A percentile compares a stretch with the other conserved stretches of the same genome.
Evolutionary conservation across 345 rosid genomes (phyloP).

Genomic region (Leavenworthia alabamica): DNA sequence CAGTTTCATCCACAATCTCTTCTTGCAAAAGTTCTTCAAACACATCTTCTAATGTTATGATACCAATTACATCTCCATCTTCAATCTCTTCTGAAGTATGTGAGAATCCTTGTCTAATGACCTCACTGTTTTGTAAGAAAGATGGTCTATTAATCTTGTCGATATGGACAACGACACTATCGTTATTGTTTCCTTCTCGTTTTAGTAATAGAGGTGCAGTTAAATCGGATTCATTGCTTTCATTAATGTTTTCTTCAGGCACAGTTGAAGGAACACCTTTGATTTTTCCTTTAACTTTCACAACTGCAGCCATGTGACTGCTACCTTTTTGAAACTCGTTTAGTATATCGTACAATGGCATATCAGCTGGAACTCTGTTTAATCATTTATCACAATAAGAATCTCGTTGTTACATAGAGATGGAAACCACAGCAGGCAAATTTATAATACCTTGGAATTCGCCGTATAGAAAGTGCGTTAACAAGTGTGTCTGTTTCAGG

Average conservation of each 20-base stretch:
- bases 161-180: slow-evolving; percentile 51
- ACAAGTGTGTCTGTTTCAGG: slow-evolving; percentile 95
- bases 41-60: slow-evolving; percentile 94
- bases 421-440: neutral
- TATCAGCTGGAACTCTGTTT: slow-evolving; percentile 88
- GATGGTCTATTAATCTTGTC: slow-evolving; percentile 39
- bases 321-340: slow-evolving; percentile 99
- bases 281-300: slow-evolving; percentile 57
- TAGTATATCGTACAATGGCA: slow-evolving; percentile 92
- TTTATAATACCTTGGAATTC: slow-evolving; percentile 68
- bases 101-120: slow-evolving; percentile 36
- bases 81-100: slow-evolving; percentile 64
- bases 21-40: slow-evolving; percentile 94
- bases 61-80: slow-evolving; percentile 88
- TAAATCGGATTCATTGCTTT: slow-evolving; percentile 41
- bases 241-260: slow-evolving; percentile 34
- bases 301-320: slow-evolving; percentile 99
- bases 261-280: slow-evolving; percentile 36
- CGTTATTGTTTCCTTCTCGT: slow-evolving; percentile 46
- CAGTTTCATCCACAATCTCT: slow-evolving; percentile 98
- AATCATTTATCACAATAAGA: neutral
- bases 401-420: neutral
- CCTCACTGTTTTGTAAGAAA: slow-evolving; percentile 26
- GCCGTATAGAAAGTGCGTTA: slow-evolving; percentile 79
- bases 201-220: slow-evolving; percentile 59